These are phyloP conservation scores for Acacia crassicarpa DNA, from an alignment of 306 rosid genomes.

Conservation along the genomic window DNA sequence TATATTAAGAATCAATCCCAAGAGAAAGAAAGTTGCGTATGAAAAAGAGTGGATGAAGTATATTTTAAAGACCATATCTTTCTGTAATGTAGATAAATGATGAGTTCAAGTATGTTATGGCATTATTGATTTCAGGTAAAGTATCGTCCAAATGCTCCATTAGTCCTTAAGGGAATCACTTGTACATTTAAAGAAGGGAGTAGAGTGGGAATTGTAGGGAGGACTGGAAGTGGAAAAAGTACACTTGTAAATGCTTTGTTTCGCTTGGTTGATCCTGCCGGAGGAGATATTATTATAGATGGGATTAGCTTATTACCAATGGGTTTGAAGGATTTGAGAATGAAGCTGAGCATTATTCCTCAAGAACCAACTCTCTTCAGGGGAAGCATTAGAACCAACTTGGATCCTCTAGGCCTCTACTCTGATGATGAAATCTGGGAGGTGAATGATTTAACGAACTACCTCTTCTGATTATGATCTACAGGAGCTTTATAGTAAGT, in stretches of 20 bases:
- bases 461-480: background rate
- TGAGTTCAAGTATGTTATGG: background rate
- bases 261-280: constrained; percentile 65
- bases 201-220: constrained; percentile 71
- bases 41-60: no score
- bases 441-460: background rate
- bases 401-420: background rate
- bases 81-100: background rate
- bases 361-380: background rate
- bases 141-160: constrained; percentile 59
- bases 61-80: background rate
- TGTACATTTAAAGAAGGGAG: constrained; percentile 63
- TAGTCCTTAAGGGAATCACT: constrained; percentile 65
- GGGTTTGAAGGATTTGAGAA: constrained; percentile 54
- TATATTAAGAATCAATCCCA: no score
- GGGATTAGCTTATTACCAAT: constrained; percentile 57
- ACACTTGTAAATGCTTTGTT: constrained; percentile 75
- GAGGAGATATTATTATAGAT: constrained; percentile 56
- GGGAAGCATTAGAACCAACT: background rate
- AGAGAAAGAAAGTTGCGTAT: no score
- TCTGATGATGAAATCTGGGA: background rate
- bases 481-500: background rate
- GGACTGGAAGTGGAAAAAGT: constrained; percentile 76
- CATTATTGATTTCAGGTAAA: constrained; percentile 41
- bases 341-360: constrained; percentile 1